phyloP scores from a whole-genome alignment of 208 protist genomes.

The Leishmania amazonensis region DNA sequence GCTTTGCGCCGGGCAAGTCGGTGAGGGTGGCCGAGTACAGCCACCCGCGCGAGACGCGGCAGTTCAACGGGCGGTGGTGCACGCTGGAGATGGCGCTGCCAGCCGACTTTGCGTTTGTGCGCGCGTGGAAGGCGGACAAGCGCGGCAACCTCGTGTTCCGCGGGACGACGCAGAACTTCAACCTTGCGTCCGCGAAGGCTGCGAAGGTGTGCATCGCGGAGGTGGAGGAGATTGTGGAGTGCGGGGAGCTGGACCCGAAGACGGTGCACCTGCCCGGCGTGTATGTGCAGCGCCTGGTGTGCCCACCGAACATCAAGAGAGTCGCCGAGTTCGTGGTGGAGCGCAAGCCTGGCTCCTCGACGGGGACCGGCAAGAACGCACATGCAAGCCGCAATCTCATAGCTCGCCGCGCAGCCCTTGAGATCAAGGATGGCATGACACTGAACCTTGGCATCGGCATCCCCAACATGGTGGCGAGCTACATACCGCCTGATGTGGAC shows the following conservation, averaged over 20 bases:
- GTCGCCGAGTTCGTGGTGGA: conserved; percentile 22
- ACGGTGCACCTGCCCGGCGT: conserved; percentile 91
- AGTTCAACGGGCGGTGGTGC: conserved; percentile 85
- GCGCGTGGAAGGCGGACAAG: conserved; percentile 92
- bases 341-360: conserved; percentile 6
- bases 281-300: conserved; percentile 90
- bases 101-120: conserved; percentile 92
- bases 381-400: conserved; percentile 49
- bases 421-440: conserved; percentile 94
- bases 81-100: conserved; percentile 87
- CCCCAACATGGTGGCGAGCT: conserved; percentile 90
- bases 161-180: conserved; percentile 94
- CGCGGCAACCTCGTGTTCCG: conserved; percentile 68
- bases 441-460: conserved; percentile 96
- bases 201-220: conserved; percentile 92
- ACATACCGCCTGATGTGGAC: conserved; percentile 62
- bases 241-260: conserved; percentile 82
- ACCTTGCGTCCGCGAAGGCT: conserved; percentile 77
- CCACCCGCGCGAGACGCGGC: conserved; percentile 62
- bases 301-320: conserved; percentile 9
- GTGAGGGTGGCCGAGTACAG: conserved; percentile 52
- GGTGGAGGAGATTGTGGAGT: conserved; percentile 94
- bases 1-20: conserved; percentile 67
- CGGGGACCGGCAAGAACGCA: conserved; percentile 14
- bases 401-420: conserved; percentile 86